Percentiles rank a stretch among this genome's conserved stretches.
Evolutionary conservation across 805 yeast species (phyloP).

Genomic region (Teunomyces pallodes): DNA sequence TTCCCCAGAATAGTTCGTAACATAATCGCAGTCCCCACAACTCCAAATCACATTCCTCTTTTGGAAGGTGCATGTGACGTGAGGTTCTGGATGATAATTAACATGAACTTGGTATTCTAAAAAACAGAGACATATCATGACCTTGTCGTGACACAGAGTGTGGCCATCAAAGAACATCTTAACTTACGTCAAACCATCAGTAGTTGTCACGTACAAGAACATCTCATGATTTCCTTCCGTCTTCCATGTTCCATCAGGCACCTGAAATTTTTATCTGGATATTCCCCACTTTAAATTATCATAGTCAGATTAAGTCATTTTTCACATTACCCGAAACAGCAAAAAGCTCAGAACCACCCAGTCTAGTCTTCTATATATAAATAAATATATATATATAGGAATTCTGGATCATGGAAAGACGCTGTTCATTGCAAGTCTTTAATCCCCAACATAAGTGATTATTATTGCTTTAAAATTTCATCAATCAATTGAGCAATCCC

Average conservation of each 20-base stretch:
- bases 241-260: not conserved
- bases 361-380: not conserved
- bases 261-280: not conserved
- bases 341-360: not conserved
- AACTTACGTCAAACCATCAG: no score
- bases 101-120: not conserved
- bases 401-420: not conserved
- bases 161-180: no score
- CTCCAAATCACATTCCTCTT: not conserved
- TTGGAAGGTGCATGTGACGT: slow-evolving; percentile 2
- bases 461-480: no score
- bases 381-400: not conserved
- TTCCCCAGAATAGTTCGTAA: not conserved
- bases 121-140: not conserved
- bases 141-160: no score
- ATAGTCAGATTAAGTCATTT: slow-evolving; percentile 1
- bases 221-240: not conserved
- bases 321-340: not conserved
- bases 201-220: not conserved
- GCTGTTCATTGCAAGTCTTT: not conserved
- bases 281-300: slow-evolving; percentile 4
- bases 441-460: no score
- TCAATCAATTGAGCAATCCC: not conserved
- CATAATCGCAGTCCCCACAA: slow-evolving; percentile 2
- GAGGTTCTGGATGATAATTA: not conserved